Evolutionary conservation across 169 alveolate species (phyloP), one percentile per base, ranked within the genome.

Genomic region (Babesia divergens): DNA sequence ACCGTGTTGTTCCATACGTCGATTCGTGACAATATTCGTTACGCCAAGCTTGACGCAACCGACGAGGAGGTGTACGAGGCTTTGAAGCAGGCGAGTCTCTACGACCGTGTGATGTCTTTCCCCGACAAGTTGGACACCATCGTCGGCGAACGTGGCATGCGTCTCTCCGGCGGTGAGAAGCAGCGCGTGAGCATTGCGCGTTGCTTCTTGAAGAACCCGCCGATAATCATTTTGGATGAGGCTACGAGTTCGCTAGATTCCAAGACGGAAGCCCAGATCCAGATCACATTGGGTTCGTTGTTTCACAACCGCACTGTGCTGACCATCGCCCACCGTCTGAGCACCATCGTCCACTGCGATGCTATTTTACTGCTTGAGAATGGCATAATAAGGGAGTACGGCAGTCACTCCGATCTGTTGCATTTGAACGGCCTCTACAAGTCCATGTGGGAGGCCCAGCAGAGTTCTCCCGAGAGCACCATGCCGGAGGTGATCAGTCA

Each of bases 151-250:
- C 88, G 97, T 51, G 99, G 99, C 7, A 82, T 92, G 32, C 94
- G 94, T 54, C 90, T 98, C 4, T 91, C 98, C 46, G 99, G 99
- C 37, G 99, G 99, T 2, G 98, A 98, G 86, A 94, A 94, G 77
- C 97, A 97, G 90, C 94, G 83, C 35, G 95, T 96, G 31, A 98
- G 98, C 68, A 96, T 97, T 29, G 99, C 99, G 22, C 91, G 99
- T 51, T 97, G 98, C 13, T 79, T 97, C 65, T 65, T 96, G 34
- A 94, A 96, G 60, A 90, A 95, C 68, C 97, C 99, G 1, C 94
- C 96, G 32, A 95, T 97, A 22, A 91, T 96, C 64, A 80, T 95
- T 13, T 92, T 97, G 84, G 99, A 97, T 83, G 99, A 97, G 81
- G 99, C 99, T 3, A 97, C 99, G 28, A 93, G 98, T 28, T 96